Base-by-base conservation (phyloP, 163 green algal genomes). In the Scenedesmus sp. region DNA sequence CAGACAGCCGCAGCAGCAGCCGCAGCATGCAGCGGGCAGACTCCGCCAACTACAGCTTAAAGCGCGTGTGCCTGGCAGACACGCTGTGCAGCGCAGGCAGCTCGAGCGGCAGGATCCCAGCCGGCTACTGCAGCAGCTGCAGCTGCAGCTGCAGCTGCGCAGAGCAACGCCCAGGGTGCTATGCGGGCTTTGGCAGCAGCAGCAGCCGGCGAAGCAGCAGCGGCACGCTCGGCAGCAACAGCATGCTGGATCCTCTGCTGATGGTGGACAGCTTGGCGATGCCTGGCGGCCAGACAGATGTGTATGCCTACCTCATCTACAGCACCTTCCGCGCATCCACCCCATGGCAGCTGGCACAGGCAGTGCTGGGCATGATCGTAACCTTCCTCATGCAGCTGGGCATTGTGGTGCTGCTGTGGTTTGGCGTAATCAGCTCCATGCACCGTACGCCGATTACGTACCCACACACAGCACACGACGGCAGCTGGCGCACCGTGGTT, bases 151-250 rank as follows among this genome's bases (percentile, higher is more conserved):
- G 62, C 73, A 60, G 20, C 74, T 16, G 20, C n/a, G 20, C 23
- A 15, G 20, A 20, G 91, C 18, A 92, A 52, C 13, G 59, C 73
- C 1, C 93, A 91, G 0, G 92, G 90, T 18, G 55, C 64, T 57
- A 94, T 94, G 94, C 74, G 8, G 15, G 92, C 94, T 2, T 5
- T 97, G 3, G 89, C 15, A 76, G 66, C 66, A 76, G 16, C 66
- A 76, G 66, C 66, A 76, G 34, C 34, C 34, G 66, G 66, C 66
- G 66, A 8, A 76, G 16, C 66, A 76, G 66, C 66, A 76, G 66
- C 66, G 66, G 16, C 15, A 12, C 66, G 9, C 5, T 76, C 2
- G 66, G 66, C 66, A 76, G 66, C 66, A 76, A 76, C 15, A 6
- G 66, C 66, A 76, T 76, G 66, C 15, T 76, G 66, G 66, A 76